Evolutionary conservation across 371 early-diverging fungal species (phyloP).

Genomic region (Mortierella sp.): DNA sequence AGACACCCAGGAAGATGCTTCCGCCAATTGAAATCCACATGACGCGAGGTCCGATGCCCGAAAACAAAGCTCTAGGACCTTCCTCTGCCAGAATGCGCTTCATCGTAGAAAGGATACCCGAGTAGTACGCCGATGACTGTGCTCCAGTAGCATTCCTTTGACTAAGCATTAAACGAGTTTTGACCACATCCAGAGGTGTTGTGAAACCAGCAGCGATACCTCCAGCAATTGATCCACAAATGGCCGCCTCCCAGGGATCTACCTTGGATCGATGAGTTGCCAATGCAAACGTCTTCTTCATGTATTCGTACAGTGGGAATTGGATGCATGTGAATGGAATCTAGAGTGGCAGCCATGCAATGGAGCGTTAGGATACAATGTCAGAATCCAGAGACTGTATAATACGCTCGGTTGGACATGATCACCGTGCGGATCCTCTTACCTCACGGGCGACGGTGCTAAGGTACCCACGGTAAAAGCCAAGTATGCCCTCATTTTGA

Average conservation of each 20-base stretch:
- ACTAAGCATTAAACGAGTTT: conserved; percentile 92
- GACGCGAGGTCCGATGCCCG: conserved; percentile 92
- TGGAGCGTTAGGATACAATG: too few relatives aligned
- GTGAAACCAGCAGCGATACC: conserved; percentile 91
- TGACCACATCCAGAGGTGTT: conserved; percentile 94
- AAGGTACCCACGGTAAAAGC: conserved; percentile 92
- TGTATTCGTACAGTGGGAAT: conserved; percentile 93
- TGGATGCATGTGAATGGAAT: conserved; percentile 97
- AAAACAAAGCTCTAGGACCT: conserved; percentile 81
- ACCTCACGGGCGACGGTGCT: conserved; percentile 90
- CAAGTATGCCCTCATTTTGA: conserved; percentile 79
- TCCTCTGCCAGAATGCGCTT: conserved; percentile 82
- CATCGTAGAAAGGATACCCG: conserved; percentile 79
- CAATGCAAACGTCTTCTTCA: conserved; percentile 69
- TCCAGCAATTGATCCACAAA: conserved; percentile 92
- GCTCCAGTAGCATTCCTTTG: conserved; percentile 57
- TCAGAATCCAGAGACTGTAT: too few relatives aligned
- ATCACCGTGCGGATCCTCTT: neutral
- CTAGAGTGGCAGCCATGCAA: conserved; percentile 38
- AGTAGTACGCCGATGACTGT: conserved; percentile 60
- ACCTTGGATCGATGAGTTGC: conserved; percentile 58
- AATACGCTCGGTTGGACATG: too few relatives aligned
- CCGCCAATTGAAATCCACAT: conserved; percentile 97
- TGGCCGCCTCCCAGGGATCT: conserved; percentile 85
- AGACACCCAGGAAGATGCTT: conserved; percentile 93